Evolutionary conservation across 768 basidiomycete species (phyloP).

Genomic region (Gloeopeniophorella convolvens): DNA sequence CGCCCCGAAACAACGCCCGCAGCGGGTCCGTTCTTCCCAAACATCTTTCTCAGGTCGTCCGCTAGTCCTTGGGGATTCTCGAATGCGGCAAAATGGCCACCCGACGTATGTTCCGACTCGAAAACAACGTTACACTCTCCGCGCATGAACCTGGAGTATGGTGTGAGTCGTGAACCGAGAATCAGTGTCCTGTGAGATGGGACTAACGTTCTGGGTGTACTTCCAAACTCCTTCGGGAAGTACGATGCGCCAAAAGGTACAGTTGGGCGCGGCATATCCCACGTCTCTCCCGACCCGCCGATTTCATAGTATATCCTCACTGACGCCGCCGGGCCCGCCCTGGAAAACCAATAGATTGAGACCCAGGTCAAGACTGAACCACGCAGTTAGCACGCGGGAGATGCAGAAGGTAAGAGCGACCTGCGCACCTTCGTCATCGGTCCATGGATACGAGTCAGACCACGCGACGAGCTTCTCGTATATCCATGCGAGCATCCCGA

Average conservation of each 20-base stretch:
- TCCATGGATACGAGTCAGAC: constrained; percentile 46
- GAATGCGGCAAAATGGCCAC: constrained; percentile 55
- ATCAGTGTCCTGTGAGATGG: no score
- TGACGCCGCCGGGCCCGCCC: constrained; percentile 51
- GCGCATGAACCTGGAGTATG: constrained; percentile 17
- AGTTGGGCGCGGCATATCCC: constrained; percentile 1
- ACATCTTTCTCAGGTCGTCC: constrained; percentile 49
- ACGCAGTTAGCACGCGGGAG: neutral
- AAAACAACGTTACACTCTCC: constrained; percentile 38
- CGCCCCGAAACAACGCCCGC: constrained; percentile 39
- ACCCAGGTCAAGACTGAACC: constrained; percentile 51
- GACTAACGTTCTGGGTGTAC: constrained; percentile 35
- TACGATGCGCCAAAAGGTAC: constrained; percentile 45
- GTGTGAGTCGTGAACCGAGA: no score
- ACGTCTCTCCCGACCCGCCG: neutral
- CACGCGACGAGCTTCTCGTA: constrained; percentile 27
- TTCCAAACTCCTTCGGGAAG: constrained; percentile 44
- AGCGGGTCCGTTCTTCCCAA: constrained; percentile 44
- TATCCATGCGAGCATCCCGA: constrained; percentile 33
- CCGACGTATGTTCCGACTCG: constrained; percentile 39
- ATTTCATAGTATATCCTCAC: constrained; percentile 53
- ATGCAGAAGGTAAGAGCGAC: neutral
- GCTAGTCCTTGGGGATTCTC: constrained; percentile 45
- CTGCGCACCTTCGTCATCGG: constrained; percentile 43
- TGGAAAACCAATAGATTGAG: constrained; percentile 54